Percentiles rank a stretch among this genome's conserved stretches.
Evolutionary conservation across 352 stramenopile genomes (phyloP).

Genomic region (Phytophthora fragariae): DNA sequence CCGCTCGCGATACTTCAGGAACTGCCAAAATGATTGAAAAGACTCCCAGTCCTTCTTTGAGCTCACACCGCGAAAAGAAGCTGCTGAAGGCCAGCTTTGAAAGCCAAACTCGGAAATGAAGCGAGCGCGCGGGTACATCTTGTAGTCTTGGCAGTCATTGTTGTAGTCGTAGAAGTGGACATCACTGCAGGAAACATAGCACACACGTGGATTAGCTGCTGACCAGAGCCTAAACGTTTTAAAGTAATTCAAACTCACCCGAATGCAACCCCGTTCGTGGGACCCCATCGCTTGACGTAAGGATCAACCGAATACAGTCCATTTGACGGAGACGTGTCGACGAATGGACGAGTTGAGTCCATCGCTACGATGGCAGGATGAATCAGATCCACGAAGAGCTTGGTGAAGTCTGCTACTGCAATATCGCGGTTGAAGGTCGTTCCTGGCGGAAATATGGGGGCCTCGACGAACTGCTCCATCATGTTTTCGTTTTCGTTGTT

Average conservation of each 20-base stretch:
- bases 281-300: constrained; percentile 87
- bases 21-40: constrained; percentile 75
- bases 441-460: constrained; percentile 58
- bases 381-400: constrained; percentile 83
- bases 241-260: constrained; percentile 44
- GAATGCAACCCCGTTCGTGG: constrained; percentile 61
- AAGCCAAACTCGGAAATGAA: constrained; percentile 92
- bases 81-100: constrained; percentile 76
- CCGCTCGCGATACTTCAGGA: constrained; percentile 84
- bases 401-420: constrained; percentile 80
- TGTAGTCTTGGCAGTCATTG: constrained; percentile 76
- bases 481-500: constrained; percentile 94
- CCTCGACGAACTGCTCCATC: constrained; percentile 79
- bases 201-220: not conserved
- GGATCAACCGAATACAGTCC: constrained; percentile 75
- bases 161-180: constrained; percentile 90
- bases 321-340: constrained; percentile 91
- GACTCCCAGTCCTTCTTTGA: constrained; percentile 61
- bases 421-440: constrained; percentile 78
- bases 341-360: constrained; percentile 70
- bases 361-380: constrained; percentile 57
- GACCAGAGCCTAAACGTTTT: not conserved
- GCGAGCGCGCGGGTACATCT: constrained; percentile 71
- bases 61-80: constrained; percentile 61
- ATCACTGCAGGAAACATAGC: constrained; percentile 48